Conservation (phyloP, 768 basidiomycete species). For the Boletus rubropictus region DNA sequence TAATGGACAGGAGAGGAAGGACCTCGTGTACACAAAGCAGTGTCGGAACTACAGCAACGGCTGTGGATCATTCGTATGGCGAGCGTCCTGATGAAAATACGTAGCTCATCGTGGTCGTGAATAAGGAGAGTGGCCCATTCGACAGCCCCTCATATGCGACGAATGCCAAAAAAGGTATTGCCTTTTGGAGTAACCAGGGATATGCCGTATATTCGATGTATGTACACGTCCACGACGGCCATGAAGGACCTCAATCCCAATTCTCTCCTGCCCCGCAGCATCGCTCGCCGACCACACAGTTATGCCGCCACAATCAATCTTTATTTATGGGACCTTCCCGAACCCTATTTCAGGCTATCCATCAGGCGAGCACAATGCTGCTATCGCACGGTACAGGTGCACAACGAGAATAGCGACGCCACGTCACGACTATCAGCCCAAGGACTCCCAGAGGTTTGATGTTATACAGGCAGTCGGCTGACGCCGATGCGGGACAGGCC, state of each 20-base stretch:
- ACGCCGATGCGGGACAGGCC: constrained; percentile 1
- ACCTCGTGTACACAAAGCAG: constrained; percentile 30
- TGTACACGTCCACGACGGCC: no score
- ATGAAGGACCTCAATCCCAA: no score
- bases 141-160: constrained; percentile 9
- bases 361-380: constrained; percentile 4
- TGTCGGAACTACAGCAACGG: constrained; percentile 24
- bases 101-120: constrained; percentile 12
- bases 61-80: constrained; percentile 18
- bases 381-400: not conserved
- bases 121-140: not conserved
- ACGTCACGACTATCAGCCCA: no score
- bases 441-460: no score
- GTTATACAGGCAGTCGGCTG: not conserved
- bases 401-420: not conserved
- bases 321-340: constrained; percentile 5
- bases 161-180: constrained; percentile 17
- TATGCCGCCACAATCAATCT: constrained; percentile 1
- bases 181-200: constrained; percentile 23
- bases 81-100: constrained; percentile 8
- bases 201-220: constrained; percentile 27
- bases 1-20: constrained; percentile 33
- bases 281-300: no score
- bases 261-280: no score
- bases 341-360: not conserved